These are phyloP conservation scores for Salinomyces thailandicus DNA, from an alignment of 2,329 filamentous ascomycete species.

Conservation along the genomic window DNA sequence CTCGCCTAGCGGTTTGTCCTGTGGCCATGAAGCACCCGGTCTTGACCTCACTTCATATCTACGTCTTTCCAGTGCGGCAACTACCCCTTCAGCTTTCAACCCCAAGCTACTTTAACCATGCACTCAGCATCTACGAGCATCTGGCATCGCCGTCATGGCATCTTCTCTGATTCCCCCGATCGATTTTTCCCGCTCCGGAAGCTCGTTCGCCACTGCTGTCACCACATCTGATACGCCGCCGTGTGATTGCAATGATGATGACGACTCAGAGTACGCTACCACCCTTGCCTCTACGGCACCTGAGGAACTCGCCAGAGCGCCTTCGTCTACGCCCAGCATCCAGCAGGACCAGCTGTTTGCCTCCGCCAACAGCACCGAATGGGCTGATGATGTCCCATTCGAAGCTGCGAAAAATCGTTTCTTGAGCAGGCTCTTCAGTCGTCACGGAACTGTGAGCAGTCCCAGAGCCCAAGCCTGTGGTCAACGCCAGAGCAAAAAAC, in stretches of 20 bases:
- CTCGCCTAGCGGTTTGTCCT: too few relatives aligned
- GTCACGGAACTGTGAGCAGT: conserved; percentile 2
- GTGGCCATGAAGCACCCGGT: not conserved
- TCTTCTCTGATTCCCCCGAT: conserved; percentile 5
- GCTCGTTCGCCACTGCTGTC: conserved; percentile 4
- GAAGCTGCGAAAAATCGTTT: not conserved
- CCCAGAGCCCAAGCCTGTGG: too few relatives aligned
- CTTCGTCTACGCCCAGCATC: not conserved
- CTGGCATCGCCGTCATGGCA: too few relatives aligned
- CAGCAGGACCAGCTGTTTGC: not conserved
- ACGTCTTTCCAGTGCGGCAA: not conserved
- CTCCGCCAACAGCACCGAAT: not conserved
- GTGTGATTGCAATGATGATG: too few relatives aligned
- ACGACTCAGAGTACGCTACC: not conserved
- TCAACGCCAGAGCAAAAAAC: too few relatives aligned
- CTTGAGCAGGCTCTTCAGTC: not conserved
- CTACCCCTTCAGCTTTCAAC: not conserved
- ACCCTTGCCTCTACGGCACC: not conserved
- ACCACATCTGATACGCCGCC: too few relatives aligned
- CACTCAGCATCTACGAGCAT: not conserved
- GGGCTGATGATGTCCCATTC: not conserved
- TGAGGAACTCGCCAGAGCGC: not conserved
- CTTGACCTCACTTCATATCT: not conserved
- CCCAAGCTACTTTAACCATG: not conserved
- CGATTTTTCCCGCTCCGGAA: conserved; percentile 5